Evolutionary conservation across 352 stramenopile species (phyloP).

Genomic region (Ophiocytium majus): DNA sequence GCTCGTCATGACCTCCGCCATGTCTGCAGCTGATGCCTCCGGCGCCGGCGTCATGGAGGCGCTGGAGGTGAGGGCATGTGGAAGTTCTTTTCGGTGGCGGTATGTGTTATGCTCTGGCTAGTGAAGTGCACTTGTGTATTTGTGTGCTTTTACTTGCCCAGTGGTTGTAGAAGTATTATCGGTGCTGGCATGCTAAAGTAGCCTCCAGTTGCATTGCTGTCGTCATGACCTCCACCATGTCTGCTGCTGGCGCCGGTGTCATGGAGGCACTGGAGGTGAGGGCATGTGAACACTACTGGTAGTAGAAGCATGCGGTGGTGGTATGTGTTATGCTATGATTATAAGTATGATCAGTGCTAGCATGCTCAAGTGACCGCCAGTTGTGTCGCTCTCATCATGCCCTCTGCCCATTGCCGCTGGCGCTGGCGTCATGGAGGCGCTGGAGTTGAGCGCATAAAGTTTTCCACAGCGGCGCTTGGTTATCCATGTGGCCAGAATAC

Average conservation of each 20-base stretch:
- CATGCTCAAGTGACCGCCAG: no score
- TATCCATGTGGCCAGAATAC: no score
- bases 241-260: slow-evolving; percentile 32
- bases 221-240: slow-evolving; percentile 43
- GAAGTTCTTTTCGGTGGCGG: not conserved
- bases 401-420: slow-evolving; percentile 33
- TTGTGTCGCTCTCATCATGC: no score
- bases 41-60: slow-evolving; percentile 28
- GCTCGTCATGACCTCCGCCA: slow-evolving; percentile 46
- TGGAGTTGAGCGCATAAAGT: no score
- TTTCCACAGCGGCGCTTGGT: no score
- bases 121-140: no score
- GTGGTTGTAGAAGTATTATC: not conserved
- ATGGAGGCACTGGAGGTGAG: slow-evolving; percentile 43
- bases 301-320: not conserved
- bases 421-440: slow-evolving; percentile 26
- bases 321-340: not conserved
- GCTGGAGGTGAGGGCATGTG: slow-evolving; percentile 48
- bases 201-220: no score
- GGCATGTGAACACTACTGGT: no score
- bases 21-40: slow-evolving; percentile 28
- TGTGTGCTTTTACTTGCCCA: not conserved
- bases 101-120: not conserved
- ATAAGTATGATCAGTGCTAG: not conserved
- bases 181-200: not conserved